Base-by-base conservation (phyloP, 192 early-diverging fungal genomes). In the Umbelopsis isabellina region DNA sequence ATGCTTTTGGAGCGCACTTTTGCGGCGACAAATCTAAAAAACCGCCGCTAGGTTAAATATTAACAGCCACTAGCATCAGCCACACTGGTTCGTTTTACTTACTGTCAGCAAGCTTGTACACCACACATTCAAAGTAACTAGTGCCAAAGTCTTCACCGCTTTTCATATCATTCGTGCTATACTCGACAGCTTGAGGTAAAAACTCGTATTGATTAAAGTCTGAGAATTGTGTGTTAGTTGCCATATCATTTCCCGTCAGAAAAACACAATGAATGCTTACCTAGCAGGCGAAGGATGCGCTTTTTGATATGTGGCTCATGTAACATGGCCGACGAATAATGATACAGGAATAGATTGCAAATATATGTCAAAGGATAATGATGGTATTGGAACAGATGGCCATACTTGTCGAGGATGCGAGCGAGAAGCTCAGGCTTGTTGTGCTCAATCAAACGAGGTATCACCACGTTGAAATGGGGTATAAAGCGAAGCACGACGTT, bases 381-480 rank as follows among this genome's bases (percentile, higher is more conserved):
- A 72, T 93, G 87, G 72, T 87, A 80, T 71, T 80, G 75, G 80
- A 90, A 86, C 46, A 89, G 66, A 71, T 85, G 80, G 41, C 89
- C 86, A 83, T 84, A 86, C 66, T 84, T 77, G 67, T 85, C 89
- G 61, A 92, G 77, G 55, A 93, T 81, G 12, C 80, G 84, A 12
- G 80, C 72, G 46, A 93, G 71, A 13, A 90, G 78, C 8, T 79
- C 82, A 13, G 82, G 77, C 78, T 90, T 82, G 30, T 85, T 79
- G 46, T 85, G 82, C 72, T 92, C 92, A 44, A 93, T 89, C 30
- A 91, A 78, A 23, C 88, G 86, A 7, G 81, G 85, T 70, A 93
- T 80, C 8, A 89, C 75, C 66, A 84, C 80, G 72, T 92, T 91
- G 53, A 93, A 84, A 47, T 83, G 79, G 7, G 87, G 84, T 45